Percentiles rank a stretch among this genome's conserved stretches.
These are phyloP conservation scores for Arthrobotrys entomopaga DNA, from an alignment of 2,329 filamentous ascomycete species.

Conservation along the genomic window DNA sequence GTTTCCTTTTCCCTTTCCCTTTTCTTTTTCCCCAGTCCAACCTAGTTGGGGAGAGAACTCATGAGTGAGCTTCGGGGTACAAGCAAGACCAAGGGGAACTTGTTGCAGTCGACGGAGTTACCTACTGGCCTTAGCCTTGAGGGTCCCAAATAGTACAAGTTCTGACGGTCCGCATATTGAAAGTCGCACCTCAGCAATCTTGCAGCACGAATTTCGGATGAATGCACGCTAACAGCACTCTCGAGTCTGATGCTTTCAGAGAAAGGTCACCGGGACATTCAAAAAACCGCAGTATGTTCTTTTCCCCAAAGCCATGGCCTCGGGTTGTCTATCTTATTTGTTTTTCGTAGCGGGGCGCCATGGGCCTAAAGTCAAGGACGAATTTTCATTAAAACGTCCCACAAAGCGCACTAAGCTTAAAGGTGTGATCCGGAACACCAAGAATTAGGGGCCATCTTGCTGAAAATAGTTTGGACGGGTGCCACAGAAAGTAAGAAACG, in stretches of 20 bases:
- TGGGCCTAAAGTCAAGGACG: conserved; percentile 18
- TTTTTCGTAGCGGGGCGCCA: conserved; percentile 20
- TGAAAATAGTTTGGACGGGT: conserved; percentile 41
- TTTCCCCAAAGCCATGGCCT: conserved; percentile 48
- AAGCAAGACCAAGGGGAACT: conserved; percentile 37
- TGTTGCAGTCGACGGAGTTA: conserved; percentile 41
- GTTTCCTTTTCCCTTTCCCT: conserved; percentile 27
- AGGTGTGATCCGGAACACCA: conserved; percentile 27
- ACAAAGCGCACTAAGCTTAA: conserved; percentile 38
- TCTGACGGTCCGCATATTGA: conserved; percentile 50
- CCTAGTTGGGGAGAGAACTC: conserved; percentile 30
- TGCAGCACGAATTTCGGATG: conserved; percentile 55
- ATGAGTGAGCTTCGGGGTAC: conserved; percentile 42
- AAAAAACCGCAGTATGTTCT: conserved; percentile 33
- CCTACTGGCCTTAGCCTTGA: conserved; percentile 42
- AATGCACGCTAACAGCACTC: conserved; percentile 54
- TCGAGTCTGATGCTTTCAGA: conserved; percentile 6
- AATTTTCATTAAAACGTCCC: conserved; percentile 36
- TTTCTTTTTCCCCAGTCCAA: conserved; percentile 36
- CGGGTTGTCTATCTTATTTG: conserved; percentile 47
- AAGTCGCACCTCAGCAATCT: conserved; percentile 53
- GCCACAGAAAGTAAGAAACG: conserved; percentile 40
- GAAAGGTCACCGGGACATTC: conserved; percentile 34
- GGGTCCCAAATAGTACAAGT: conserved; percentile 53
- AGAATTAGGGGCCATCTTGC: conserved; percentile 41